A percentile compares a stretch with the other conserved stretches of the same genome.
Evolutionary conservation across 75 land plant genomes (phyloP).

Genomic region (Gnetum montanum): DNA sequence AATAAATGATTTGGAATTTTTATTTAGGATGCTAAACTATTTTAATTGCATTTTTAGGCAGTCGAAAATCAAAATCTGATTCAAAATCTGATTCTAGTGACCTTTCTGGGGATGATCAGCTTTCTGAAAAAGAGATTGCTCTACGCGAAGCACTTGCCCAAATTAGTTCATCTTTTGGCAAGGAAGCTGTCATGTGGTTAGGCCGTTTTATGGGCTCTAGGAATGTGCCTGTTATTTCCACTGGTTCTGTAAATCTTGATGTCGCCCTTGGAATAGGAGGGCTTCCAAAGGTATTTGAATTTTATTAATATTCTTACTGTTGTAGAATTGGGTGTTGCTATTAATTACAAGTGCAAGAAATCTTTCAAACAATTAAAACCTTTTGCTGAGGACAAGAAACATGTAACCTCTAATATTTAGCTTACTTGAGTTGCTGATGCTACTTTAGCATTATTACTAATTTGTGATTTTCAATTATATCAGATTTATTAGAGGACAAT

Average conservation of each 20-base stretch:
- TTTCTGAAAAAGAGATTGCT: slow-evolving; percentile 59
- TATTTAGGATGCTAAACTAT: too few relatives aligned
- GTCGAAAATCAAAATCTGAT: too few relatives aligned
- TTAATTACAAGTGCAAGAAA: not conserved
- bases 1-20: too few relatives aligned
- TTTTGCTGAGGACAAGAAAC: too few relatives aligned
- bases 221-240: slow-evolving; percentile 70
- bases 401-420: too few relatives aligned
- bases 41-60: too few relatives aligned
- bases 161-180: slow-evolving; percentile 65
- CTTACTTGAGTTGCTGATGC: too few relatives aligned
- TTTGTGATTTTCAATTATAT: too few relatives aligned
- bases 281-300: slow-evolving; percentile 89
- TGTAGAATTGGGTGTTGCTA: not conserved
- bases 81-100: slow-evolving; percentile 39
- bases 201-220: slow-evolving; percentile 39
- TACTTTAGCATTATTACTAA: too few relatives aligned
- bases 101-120: slow-evolving; percentile 29
- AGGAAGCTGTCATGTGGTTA: slow-evolving; percentile 92
- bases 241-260: slow-evolving; percentile 81
- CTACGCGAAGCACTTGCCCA: slow-evolving; percentile 72
- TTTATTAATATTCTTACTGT: not conserved
- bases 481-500: too few relatives aligned
- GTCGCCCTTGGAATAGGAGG: slow-evolving; percentile 89
- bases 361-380: too few relatives aligned